Conservation (phyloP, 768 basidiomycete species). For the Suillus ampliporus region DNA sequence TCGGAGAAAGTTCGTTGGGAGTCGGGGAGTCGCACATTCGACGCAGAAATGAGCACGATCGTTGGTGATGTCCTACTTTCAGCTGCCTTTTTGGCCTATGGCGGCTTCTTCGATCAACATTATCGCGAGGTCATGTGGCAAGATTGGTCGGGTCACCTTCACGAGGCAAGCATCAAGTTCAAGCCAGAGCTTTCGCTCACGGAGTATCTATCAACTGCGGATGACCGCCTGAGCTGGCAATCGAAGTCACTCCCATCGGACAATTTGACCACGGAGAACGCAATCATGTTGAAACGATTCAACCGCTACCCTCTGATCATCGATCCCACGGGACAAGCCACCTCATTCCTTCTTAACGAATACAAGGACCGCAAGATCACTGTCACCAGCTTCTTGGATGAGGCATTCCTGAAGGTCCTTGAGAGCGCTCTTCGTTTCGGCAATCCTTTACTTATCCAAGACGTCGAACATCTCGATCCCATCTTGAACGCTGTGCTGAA, state of each 20-base stretch:
- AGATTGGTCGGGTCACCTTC: slow-evolving; percentile 89
- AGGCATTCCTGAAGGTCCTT: slow-evolving; percentile 97
- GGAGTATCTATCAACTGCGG: slow-evolving; percentile 96
- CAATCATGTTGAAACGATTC: slow-evolving; percentile 99
- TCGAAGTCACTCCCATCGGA: slow-evolving; percentile 95
- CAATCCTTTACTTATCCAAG: slow-evolving; percentile 95
- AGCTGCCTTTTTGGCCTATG: slow-evolving; percentile 95
- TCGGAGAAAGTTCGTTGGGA: slow-evolving; percentile 97
- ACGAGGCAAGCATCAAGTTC: slow-evolving; percentile 89
- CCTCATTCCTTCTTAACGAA: slow-evolving; percentile 90
- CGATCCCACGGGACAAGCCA: slow-evolving; percentile 98
- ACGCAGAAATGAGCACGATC: slow-evolving; percentile 97
- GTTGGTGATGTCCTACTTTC: slow-evolving; percentile 96
- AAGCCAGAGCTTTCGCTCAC: slow-evolving; percentile 91
- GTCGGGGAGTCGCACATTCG: slow-evolving; percentile 91
- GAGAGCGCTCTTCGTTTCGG: slow-evolving; percentile 99
- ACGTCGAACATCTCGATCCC: slow-evolving; percentile 97
- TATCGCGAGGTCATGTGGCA: slow-evolving; percentile 98
- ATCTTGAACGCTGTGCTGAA: slow-evolving; percentile 97
- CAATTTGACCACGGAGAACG: slow-evolving; percentile 96
- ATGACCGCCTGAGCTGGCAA: slow-evolving; percentile 95
- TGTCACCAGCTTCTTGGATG: slow-evolving; percentile 97
- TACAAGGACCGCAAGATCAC: slow-evolving; percentile 97
- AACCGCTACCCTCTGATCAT: slow-evolving; percentile 97
- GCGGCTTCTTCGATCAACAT: slow-evolving; percentile 98